Evolutionary conservation across 2,329 filamentous ascomycete species (phyloP).

Genomic region (Fragosphaeria purpurea): DNA sequence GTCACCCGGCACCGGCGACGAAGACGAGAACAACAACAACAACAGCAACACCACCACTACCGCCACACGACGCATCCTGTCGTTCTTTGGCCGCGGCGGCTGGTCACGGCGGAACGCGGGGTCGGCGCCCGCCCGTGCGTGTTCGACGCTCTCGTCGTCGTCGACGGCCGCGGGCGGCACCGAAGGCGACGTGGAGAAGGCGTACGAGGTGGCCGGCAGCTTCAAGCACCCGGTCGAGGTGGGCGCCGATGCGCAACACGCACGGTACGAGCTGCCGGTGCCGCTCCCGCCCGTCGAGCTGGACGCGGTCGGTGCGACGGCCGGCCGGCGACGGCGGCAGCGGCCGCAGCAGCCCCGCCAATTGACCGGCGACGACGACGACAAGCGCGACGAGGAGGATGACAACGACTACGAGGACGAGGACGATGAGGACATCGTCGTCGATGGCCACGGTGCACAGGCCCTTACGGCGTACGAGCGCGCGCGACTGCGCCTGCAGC

Average conservation of each 20-base stretch:
- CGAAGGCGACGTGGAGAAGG: conserved; percentile 11
- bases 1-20: background rate
- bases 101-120: conserved; percentile 17
- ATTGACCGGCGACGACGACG: background rate
- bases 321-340: conserved; percentile 11
- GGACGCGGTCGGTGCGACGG: conserved; percentile 22
- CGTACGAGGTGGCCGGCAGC: conserved; percentile 15
- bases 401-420: conserved; percentile 1
- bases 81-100: conserved; percentile 29
- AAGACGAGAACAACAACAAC: conserved; percentile 12
- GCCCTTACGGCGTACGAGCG: conserved; percentile 39
- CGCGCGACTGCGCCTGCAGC: conserved; percentile 39
- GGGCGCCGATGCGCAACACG: conserved; percentile 33
- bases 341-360: background rate
- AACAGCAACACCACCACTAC: too few relatives aligned
- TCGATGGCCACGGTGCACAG: conserved; percentile 30
- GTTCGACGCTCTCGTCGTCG: background rate
- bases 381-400: background rate
- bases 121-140: too few relatives aligned
- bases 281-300: conserved; percentile 38
- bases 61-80: conserved; percentile 25
- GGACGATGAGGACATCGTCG: conserved; percentile 26
- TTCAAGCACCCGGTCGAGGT: conserved; percentile 28
- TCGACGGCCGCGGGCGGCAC: background rate
- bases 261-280: conserved; percentile 43